Base-by-base conservation (phyloP, 1,284 basidiomycete genomes). In the Phaffia rhodozyma region DNA sequence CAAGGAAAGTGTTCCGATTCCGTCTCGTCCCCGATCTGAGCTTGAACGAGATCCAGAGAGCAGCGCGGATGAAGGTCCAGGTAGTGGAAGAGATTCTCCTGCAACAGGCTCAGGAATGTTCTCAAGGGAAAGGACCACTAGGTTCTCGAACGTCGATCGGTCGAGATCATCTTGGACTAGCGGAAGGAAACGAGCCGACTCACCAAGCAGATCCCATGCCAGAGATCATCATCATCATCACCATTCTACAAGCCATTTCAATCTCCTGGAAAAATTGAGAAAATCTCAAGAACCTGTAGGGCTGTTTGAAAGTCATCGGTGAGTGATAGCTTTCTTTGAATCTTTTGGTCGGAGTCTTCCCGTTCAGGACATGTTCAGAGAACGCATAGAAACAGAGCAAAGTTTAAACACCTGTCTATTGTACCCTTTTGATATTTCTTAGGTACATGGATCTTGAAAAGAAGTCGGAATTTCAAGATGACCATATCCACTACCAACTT, bases 391-490 rank as follows among this genome's bases (percentile, higher is more conserved):
- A 2, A 16, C 18, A 9, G 25, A 53, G 52, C 52, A 2, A 3
- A n/a, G 21, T 4, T 20, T 4, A 2, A 4, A 16, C 51, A 9
- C 11, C n/a, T 32, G 2, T 58, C 4, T 5, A 13, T 20, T 23
- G 23, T 47, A 5, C 9, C 4, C 34, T 20, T 29, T 56, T 29
- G 49, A 20, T 51, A 13, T n/a, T 20, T 62, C 32, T 38, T 43
- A 58, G 61, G 47, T 66, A 65, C 55, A 65, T 65, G 63, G 52
- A 65, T 55, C 30, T 65, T 23, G 63, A 65, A 51, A 30, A 49
- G 16, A 38, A 50, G 52, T 9, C 18, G 11, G 52, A 53, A 50
- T 23, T 56, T 1, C 55, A 16, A 7, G 47, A 52, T 27, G 60
- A 57, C 1, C 60, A 65, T 52, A 50, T 66, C 16, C 59, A 61